Evolutionary conservation across 331 rosid genomes (phyloP).

Genomic region (Acacia concinna): DNA sequence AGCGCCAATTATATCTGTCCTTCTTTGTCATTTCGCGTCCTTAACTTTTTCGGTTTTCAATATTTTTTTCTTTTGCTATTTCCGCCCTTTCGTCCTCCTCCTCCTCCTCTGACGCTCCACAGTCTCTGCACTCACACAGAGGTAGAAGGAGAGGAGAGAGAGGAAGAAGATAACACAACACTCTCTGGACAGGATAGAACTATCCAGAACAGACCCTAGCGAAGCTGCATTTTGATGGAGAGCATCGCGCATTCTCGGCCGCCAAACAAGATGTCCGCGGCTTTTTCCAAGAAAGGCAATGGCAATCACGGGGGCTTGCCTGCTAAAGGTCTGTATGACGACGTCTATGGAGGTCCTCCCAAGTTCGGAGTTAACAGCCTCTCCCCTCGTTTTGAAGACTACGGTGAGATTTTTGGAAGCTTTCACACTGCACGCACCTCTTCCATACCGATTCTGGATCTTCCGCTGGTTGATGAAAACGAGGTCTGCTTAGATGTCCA

Average conservation of each 20-base stretch:
- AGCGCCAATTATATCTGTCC: slow-evolving; percentile 33
- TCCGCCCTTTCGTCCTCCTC: slow-evolving; percentile 45
- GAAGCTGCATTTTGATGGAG: slow-evolving; percentile 57
- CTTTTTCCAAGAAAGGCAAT: slow-evolving; percentile 55
- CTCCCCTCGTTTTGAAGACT: slow-evolving; percentile 93
- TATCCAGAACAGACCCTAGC: slow-evolving; percentile 41
- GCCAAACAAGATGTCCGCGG: slow-evolving; percentile 47
- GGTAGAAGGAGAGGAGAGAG: slow-evolving; percentile 17
- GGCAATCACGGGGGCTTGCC: slow-evolving; percentile 40
- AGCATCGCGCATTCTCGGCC: slow-evolving; percentile 73
- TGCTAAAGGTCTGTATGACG: slow-evolving; percentile 63
- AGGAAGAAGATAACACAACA: background rate
- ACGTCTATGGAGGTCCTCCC: slow-evolving; percentile 88
- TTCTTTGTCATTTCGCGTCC: slow-evolving; percentile 35
- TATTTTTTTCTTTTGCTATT: slow-evolving; percentile 7
- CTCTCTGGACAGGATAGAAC: no score
- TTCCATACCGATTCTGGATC: slow-evolving; percentile 85
- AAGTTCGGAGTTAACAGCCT: slow-evolving; percentile 65
- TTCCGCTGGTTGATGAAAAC: slow-evolving; percentile 67
- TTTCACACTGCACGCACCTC: slow-evolving; percentile 79
- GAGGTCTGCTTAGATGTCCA: slow-evolving; percentile 73
- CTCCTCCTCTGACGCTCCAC: slow-evolving; percentile 39
- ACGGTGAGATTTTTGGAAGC: slow-evolving; percentile 83
- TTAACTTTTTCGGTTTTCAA: slow-evolving; percentile 30
- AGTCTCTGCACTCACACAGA: slow-evolving; percentile 48